Conservation (phyloP, 2,329 filamentous ascomycete genomes). For the Hymenoscyphus repandus region DNA sequence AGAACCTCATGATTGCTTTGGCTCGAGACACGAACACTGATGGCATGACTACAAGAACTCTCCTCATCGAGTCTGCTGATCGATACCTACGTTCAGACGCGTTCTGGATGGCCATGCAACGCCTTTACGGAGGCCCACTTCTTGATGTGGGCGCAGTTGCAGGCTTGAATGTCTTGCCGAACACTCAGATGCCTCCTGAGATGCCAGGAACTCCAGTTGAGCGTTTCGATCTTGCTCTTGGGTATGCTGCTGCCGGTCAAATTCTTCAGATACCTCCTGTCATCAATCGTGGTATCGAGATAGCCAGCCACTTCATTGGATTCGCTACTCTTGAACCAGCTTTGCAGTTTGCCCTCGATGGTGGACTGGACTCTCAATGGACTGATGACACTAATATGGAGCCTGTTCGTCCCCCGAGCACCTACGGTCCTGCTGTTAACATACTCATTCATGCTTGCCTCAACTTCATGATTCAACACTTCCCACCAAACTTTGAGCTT, state of each 20-base stretch:
- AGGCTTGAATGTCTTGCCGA: constrained; percentile 9
- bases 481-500: constrained; percentile 56
- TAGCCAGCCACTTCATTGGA: constrained; percentile 51
- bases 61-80: constrained; percentile 46
- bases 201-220: constrained; percentile 37
- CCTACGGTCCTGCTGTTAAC: constrained; percentile 51
- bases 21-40: constrained; percentile 26
- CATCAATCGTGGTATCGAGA: constrained; percentile 51
- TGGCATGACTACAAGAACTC: constrained; percentile 30
- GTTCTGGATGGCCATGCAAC: constrained; percentile 52
- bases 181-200: constrained; percentile 26
- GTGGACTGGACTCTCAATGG: constrained; percentile 37
- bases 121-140: constrained; percentile 51
- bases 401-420: constrained; percentile 33
- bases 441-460: constrained; percentile 50
- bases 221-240: constrained; percentile 51
- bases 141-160: constrained; percentile 31
- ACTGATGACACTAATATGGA: constrained; percentile 26
- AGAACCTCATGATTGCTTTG: constrained; percentile 29
- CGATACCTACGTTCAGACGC: constrained; percentile 50
- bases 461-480: constrained; percentile 54
- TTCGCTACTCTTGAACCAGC: constrained; percentile 60
- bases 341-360: constrained; percentile 53
- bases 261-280: constrained; percentile 52
- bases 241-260: constrained; percentile 59